These are phyloP conservation scores for Xylariaceae sp. DNA, from an alignment of 2,329 filamentous ascomycete species.

Conservation along the genomic window DNA sequence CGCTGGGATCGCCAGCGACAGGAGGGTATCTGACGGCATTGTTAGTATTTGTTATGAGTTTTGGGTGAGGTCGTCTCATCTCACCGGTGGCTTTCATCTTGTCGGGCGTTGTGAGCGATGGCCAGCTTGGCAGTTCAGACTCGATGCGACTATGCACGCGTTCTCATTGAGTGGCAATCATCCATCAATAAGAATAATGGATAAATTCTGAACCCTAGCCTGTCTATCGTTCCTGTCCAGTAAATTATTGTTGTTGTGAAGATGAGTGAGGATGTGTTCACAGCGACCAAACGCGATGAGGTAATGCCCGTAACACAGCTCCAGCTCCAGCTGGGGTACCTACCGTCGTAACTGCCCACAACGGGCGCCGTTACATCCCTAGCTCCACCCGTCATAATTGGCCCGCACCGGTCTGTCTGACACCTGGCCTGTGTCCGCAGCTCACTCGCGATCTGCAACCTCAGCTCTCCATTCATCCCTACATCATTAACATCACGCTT, in stretches of 20 bases:
- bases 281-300: not conserved
- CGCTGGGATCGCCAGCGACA: slow-evolving; percentile 55
- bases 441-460: not conserved
- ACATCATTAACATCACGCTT: not conserved
- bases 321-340: not conserved
- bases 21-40: slow-evolving; percentile 38
- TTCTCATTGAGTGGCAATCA: not conserved
- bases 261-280: no score
- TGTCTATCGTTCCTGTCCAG: no score
- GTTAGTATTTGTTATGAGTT: not conserved
- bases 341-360: no score
- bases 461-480: not conserved
- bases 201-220: no score
- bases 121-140: not conserved
- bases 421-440: slow-evolving; percentile 19
- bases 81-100: slow-evolving; percentile 28
- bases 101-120: not conserved
- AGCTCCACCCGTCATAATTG: not conserved
- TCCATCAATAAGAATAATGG: not conserved
- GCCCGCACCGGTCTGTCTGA: slow-evolving; percentile 8
- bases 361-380: no score
- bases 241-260: not conserved
- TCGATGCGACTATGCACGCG: not conserved
- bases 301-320: not conserved
- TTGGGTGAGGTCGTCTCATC: not conserved